These are phyloP conservation scores for Ceratocystis variospora DNA, from an alignment of 2,329 filamentous ascomycete genomes.

Conservation along the genomic window DNA sequence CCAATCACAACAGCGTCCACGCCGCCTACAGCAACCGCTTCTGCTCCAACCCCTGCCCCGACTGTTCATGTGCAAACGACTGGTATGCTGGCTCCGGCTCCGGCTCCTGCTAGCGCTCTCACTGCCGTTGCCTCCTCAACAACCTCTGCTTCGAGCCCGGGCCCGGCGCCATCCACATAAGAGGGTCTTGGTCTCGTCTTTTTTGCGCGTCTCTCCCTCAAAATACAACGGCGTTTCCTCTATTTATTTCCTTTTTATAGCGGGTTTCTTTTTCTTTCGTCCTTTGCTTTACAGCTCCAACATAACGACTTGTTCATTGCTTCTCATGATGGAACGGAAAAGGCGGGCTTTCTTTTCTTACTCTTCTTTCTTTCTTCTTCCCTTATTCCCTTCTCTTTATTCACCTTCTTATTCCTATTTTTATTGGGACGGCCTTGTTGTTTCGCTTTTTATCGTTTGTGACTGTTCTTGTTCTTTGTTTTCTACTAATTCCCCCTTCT, in stretches of 20 bases:
- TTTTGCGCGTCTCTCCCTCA: neutral
- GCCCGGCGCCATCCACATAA: too few relatives aligned
- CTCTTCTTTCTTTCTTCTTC: neutral
- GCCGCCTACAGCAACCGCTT: neutral
- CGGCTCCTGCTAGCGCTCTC: too few relatives aligned
- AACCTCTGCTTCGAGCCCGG: too few relatives aligned
- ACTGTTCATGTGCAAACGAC: neutral
- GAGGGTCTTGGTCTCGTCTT: too few relatives aligned
- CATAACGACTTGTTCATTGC: neutral
- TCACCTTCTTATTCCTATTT: neutral
- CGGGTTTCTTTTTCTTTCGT: conserved; percentile 2
- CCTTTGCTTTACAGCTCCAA: neutral
- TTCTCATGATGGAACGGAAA: conserved; percentile 1
- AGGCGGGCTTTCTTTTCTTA: neutral
- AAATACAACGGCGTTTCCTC: conserved; percentile 3
- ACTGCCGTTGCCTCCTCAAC: too few relatives aligned
- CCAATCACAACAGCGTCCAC: neutral
- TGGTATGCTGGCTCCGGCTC: neutral
- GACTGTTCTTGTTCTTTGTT: neutral
- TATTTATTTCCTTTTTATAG: neutral
- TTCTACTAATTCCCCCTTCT: neutral
- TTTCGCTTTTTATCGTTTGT: neutral
- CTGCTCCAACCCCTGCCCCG: neutral
- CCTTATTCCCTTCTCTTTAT: neutral
- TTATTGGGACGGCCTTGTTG: neutral